A percentile compares a stretch with the other conserved stretches of the same genome.
Conservation (phyloP, 176 grass and related monocot genomes). For the Guadua angustifolia region DNA sequence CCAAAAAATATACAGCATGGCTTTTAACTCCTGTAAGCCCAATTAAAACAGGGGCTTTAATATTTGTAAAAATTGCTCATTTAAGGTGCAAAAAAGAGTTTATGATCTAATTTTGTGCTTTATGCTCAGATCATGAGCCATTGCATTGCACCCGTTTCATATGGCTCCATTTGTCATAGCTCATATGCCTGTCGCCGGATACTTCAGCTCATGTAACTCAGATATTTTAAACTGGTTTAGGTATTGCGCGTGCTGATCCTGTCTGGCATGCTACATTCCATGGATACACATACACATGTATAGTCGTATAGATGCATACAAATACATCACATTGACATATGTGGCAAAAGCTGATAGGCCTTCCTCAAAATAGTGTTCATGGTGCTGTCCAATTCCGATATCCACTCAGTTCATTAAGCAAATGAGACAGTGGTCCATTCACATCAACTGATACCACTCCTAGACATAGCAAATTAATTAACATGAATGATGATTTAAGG, state of each 20-base stretch:
- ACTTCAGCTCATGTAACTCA: not conserved
- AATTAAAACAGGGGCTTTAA: no score
- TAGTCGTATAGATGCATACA: not conserved
- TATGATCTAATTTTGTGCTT: not conserved
- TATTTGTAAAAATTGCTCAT: not conserved
- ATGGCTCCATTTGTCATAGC: not conserved
- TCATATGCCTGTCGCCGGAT: not conserved
- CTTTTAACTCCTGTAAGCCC: no score
- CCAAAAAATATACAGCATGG: no score
- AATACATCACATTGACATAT: not conserved
- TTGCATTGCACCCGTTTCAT: not conserved
- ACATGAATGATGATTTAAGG: no score
- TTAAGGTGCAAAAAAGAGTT: not conserved
- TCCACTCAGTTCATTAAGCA: not conserved
- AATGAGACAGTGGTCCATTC: conserved; percentile 24
- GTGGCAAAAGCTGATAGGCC: not conserved
- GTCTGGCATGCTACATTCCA: not conserved
- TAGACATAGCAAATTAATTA: not conserved
- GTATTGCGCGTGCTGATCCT: not conserved
- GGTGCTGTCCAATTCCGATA: not conserved
- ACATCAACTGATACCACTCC: not conserved
- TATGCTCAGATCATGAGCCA: not conserved
- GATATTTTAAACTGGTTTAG: not conserved
- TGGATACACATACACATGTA: not conserved
- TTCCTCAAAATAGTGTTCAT: conserved; percentile 1